Evolutionary conservation across 2,329 filamentous ascomycete species (phyloP).

Genomic region (Sporothrix globosa): DNA sequence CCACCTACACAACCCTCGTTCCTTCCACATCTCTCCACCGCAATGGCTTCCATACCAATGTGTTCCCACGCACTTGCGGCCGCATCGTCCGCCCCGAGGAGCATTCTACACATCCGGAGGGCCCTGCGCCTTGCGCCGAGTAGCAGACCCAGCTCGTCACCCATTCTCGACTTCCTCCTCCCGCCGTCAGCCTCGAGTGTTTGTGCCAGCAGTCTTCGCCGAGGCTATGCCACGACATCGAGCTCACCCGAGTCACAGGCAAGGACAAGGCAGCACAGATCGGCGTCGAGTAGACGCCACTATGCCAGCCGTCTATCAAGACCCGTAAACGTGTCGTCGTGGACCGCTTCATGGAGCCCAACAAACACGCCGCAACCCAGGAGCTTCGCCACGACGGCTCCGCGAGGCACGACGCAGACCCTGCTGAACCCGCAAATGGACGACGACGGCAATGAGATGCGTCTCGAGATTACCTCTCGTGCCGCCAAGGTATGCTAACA

Average conservation of each 20-base stretch:
- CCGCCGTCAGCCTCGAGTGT: slow-evolving; percentile 38
- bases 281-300: background rate
- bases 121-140: background rate
- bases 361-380: background rate
- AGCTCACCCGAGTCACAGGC: background rate
- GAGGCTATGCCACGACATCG: background rate
- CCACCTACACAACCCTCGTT: background rate
- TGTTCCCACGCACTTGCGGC: slow-evolving; percentile 20
- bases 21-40: background rate
- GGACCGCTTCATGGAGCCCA: background rate
- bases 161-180: slow-evolving; percentile 50
- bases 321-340: background rate
- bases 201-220: background rate
- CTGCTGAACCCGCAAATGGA: slow-evolving; percentile 74
- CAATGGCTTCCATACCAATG: slow-evolving; percentile 17
- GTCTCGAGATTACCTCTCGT: slow-evolving; percentile 78
- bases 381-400: slow-evolving; percentile 47
- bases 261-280: background rate
- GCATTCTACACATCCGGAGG: background rate
- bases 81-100: slow-evolving; percentile 2
- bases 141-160: slow-evolving; percentile 34
- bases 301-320: background rate
- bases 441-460: slow-evolving; percentile 83
- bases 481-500: slow-evolving; percentile 68
- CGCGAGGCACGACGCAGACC: slow-evolving; percentile 51